Percentiles rank a stretch among this genome's conserved stretches.
Conservation (phyloP, 768 basidiomycete genomes). For the Mrakia hoshinonis region DNA sequence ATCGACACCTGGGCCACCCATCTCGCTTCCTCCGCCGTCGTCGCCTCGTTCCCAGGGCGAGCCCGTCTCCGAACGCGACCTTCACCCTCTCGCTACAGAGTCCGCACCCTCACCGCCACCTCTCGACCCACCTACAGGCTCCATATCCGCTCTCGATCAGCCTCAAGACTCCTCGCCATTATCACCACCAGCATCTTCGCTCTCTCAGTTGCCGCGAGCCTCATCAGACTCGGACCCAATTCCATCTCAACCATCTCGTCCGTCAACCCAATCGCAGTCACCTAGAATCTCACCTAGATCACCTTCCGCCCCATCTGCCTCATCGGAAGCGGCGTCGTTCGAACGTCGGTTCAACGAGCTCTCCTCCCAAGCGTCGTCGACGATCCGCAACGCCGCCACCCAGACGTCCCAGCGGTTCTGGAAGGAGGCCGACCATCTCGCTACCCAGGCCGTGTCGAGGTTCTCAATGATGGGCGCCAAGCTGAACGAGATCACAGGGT, state of each 20-base stretch:
- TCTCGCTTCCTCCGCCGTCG: background rate
- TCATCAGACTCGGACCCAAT: background rate
- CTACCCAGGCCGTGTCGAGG: background rate
- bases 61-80: background rate
- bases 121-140: too few relatives aligned
- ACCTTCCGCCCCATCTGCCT: background rate
- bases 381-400: background rate
- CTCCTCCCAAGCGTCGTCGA: constrained; percentile 1
- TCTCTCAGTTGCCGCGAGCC: background rate
- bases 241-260: background rate
- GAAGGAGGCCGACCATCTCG: constrained; percentile 6
- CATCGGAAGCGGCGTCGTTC: background rate
- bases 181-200: background rate
- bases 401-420: constrained; percentile 7
- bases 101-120: background rate
- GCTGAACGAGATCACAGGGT: constrained; percentile 82
- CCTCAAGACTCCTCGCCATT: background rate
- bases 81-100: background rate
- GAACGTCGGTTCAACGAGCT: background rate
- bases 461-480: constrained; percentile 52
- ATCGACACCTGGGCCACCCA: background rate
- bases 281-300: too few relatives aligned
- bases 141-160: too few relatives aligned
- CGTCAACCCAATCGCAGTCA: too few relatives aligned
- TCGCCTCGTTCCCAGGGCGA: background rate